Base-by-base conservation (phyloP, 2,329 filamentous ascomycete species). In the Fusarium sp. region DNA sequence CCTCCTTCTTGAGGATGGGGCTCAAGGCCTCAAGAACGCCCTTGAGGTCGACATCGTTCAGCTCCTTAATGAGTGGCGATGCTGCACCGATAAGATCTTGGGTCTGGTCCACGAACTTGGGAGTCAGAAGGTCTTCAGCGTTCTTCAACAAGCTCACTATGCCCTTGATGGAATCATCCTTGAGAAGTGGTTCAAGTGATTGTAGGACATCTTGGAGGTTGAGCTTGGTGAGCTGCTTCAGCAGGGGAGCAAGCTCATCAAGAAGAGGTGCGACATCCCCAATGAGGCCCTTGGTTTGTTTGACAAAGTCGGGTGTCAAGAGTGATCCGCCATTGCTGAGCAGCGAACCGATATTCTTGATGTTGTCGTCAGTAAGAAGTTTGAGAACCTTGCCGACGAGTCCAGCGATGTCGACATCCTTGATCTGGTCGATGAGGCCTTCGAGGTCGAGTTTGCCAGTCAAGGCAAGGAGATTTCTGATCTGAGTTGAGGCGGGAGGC, bases 241-340 rank as follows among this genome's bases (percentile, higher is more conserved):
- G 70, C 0, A 80, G 69, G 1, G 76, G 77, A 31, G 74, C 67
- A 14, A 77, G 42, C 5, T 72, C 71, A 11, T 70, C 65, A 5
- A 80, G 63, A 15, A 80, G 69, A 4, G 76, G 75, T 11, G 77
- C 61, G 8, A 79, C 72, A 43, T 77, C 43, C 39, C 70, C 18
- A 46, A 66, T 50, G 71, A 70, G 67, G 45, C 15, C 78, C 31
- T 66, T 66, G 11, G 48, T 72, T 65, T 42, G 62, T 40, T 68
- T 71, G 49, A 74, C 69, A 1, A 64, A 70, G 0, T 63, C 51
- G 5, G 70, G 63, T 0, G 78, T 80, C 25, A 82, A 69, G 27
- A 82, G 74, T 6, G 62, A 59, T 6, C 75, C 77, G n/a, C 79
- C 80, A 21, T 80, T 81, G 23, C 67, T 71, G 4, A 82, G 64